Evolutionary conservation across 2,329 filamentous ascomycete genomes (phyloP), one percentile per base, ranked within the genome.

Genomic region (Verticillium nubilum): DNA sequence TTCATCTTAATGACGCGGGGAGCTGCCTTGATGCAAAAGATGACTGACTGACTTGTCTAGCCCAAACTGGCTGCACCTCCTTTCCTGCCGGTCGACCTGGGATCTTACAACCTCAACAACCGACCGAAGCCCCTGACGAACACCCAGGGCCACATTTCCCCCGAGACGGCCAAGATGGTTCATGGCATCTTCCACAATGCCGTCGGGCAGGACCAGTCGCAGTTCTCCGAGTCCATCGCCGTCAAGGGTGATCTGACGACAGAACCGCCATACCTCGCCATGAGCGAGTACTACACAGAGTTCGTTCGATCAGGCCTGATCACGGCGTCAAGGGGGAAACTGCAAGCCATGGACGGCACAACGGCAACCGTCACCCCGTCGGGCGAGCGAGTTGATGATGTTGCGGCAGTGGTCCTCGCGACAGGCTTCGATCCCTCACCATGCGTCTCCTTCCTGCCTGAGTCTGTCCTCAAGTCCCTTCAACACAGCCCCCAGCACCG

Each of bases 21-120:
- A 52, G 47, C n/a, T 4, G 5, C 25, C 19, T 52, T 4, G 12
- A 10, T 42, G 9, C 15, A 1, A 12, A 5, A 25, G 12, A 54
- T n/a, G 15, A 27, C 52, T 64, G n/a, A 78, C 74, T 66, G 60
- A 4, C 60, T 56, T 33, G 59, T 61, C 25, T 63, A 82, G 78
- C 77, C 81, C 5, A 67, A 72, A 1, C 70, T 72, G 2, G 69
- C 79, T 0, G 79, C 81, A 0, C 81, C 87, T 0, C 80, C 81
- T 0, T 93, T 93, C 65, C 71, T 92, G 0, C 91, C 91, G 0
- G 73, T 92, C 7, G 91, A 96, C 69, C 77, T 94, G 52, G 76
- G 81, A 2, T 84, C 90, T 2, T 92, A 90, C 68, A 91, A 95
- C 66, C 72, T 90, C 4, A 80, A 79, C 28, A 84, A 84, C 58